These are phyloP conservation scores for Monosporascus sp. DNA, from an alignment of 2,329 filamentous ascomycete species.

Conservation along the genomic window DNA sequence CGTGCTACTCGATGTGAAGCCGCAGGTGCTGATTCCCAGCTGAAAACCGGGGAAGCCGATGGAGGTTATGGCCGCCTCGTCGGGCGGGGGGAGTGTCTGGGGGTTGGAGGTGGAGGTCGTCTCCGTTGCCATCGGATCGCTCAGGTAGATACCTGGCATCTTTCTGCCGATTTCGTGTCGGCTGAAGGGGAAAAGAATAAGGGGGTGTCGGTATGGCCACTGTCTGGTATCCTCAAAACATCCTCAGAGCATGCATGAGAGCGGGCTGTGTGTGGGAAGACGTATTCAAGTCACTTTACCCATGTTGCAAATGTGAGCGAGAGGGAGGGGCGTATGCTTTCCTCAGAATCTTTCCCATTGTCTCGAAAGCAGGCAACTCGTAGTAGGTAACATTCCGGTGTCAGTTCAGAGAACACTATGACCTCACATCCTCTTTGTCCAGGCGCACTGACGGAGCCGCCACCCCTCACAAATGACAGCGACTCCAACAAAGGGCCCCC, in stretches of 20 bases:
- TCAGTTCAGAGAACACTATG: not conserved
- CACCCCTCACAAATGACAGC: not conserved
- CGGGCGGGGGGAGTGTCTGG: conserved; percentile 3
- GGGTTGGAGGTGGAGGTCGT: conserved; percentile 2
- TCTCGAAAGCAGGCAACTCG: not conserved
- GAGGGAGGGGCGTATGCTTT: not conserved
- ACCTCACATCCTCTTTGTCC: not conserved
- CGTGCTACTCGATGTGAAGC: conserved; percentile 19
- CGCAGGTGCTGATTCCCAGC: conserved; percentile 23
- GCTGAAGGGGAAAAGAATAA: not conserved
- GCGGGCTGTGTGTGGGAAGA: not conserved
- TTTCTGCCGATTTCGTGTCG: not conserved
- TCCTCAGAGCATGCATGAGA: not conserved
- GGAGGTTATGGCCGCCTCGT: conserved; percentile 11
- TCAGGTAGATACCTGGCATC: conserved; percentile 1
- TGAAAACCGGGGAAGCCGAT: conserved; percentile 10
- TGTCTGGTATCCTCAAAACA: not conserved
- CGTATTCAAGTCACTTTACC: not conserved
- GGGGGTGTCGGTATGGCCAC: not conserved
- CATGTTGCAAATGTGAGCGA: not conserved
- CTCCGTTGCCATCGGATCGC: not conserved
- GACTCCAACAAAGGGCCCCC: not conserved
- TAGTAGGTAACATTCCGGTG: not conserved
- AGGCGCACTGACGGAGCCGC: not conserved
- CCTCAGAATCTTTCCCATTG: not conserved